Base-by-base conservation (phyloP, 2,329 filamentous ascomycete genomes). In the Trichoderma semiorbis region DNA sequence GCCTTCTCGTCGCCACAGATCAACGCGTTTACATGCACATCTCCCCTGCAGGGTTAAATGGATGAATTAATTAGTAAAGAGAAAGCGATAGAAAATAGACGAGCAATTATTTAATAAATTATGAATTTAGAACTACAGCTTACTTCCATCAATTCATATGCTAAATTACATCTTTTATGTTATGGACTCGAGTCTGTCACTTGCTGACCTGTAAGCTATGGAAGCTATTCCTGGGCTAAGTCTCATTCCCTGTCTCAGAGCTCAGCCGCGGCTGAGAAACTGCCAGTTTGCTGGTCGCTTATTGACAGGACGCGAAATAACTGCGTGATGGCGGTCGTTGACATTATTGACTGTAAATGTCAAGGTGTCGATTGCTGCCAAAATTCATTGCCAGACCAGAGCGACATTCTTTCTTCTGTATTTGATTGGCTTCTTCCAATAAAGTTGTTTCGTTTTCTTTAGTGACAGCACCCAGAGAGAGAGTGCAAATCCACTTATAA, bases 1-100 rank as follows among this genome's bases (percentile, higher is more conserved):
- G 74, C 73, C n/a, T 74, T 73, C 28, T 70, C 73, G 24, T 62
- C 74, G 14, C 70, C 74, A 8, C 74, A 75, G 70, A 70, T 75
- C 8, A 75, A 75, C 30, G 72, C 74, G 4, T 74, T 75, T 50
- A 73, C 73, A 16, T 74, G 74, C 57, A 36, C 43, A n/a, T 75
- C 73, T 18, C 73, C 74, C 26, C 68, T 74, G 10, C n/a, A 69
- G 32, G 55, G 66, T 0, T 69, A 32, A 39, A 26, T 36, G 18
- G 10, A 62, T 62, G 32, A 21, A 62, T 28, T 12, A 39, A 57
- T 57, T 57, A 53, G 21, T 53, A 53, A 24, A 24, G 11, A 24
- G 10, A 24, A 21, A 53, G 21, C 21, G 47, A 24, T 53, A 24
- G 47, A 53, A 50, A 14, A 53, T 53, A 53, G 47, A 53, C 47